A percentile compares a stretch with the other conserved stretches of the same genome.
These are phyloP conservation scores for Talaromyces sp. DNA, from an alignment of 2,329 filamentous ascomycete genomes.

Conservation along the genomic window DNA sequence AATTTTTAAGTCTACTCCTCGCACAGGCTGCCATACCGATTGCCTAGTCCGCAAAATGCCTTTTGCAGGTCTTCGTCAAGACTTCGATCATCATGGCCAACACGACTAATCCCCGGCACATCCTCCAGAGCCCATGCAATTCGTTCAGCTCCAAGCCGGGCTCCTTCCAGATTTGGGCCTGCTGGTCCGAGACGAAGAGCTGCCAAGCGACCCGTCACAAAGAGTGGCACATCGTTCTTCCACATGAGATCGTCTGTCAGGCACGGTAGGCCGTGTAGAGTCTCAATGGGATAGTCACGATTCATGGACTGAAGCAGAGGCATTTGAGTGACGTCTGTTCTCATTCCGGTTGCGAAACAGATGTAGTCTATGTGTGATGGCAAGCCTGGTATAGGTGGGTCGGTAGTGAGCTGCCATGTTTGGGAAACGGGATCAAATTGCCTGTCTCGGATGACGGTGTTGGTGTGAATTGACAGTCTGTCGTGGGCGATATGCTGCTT, in stretches of 20 bases:
- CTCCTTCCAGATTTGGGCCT: slow-evolving; percentile 68
- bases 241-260: slow-evolving; percentile 73
- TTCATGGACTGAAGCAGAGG: slow-evolving; percentile 57
- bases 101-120: slow-evolving; percentile 33
- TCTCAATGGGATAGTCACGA: slow-evolving; percentile 54
- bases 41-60: slow-evolving; percentile 36
- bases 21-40: slow-evolving; percentile 29
- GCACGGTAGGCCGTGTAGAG: slow-evolving; percentile 62
- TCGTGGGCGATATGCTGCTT: slow-evolving; percentile 52
- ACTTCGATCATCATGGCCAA: slow-evolving; percentile 13
- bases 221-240: slow-evolving; percentile 65
- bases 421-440: slow-evolving; percentile 43
- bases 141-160: slow-evolving; percentile 65
- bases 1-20: slow-evolving; percentile 1
- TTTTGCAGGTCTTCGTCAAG: slow-evolving; percentile 22
- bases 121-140: slow-evolving; percentile 66
- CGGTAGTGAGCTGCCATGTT: slow-evolving; percentile 49
- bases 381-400: slow-evolving; percentile 47
- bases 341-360: slow-evolving; percentile 69
- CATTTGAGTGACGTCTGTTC: slow-evolving; percentile 56
- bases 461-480: slow-evolving; percentile 50
- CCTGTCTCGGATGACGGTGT: slow-evolving; percentile 51
- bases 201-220: slow-evolving; percentile 63
- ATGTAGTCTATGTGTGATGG: slow-evolving; percentile 55
- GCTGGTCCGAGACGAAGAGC: slow-evolving; percentile 64